These are phyloP conservation scores for Fusarium duplospermum DNA, from an alignment of 2,329 filamentous ascomycete genomes.

Conservation along the genomic window DNA sequence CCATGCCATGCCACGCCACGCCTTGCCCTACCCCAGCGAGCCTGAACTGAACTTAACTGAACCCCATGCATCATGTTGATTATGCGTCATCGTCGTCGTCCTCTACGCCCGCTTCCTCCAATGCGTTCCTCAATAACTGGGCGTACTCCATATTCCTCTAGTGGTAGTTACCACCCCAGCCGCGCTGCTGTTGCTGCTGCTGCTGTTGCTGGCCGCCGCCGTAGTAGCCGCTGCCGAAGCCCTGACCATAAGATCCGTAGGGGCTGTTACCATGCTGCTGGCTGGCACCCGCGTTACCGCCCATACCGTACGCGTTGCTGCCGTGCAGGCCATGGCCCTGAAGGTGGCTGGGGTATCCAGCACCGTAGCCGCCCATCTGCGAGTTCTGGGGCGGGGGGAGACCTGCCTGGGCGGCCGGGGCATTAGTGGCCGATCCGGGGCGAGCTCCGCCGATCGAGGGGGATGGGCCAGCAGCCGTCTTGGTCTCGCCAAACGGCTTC, in stretches of 20 bases:
- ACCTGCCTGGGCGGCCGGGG: constrained; percentile 61
- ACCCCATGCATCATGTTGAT: constrained; percentile 47
- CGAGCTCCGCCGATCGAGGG: constrained; percentile 67
- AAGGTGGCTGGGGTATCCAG: constrained; percentile 66
- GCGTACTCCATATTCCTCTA: constrained; percentile 46
- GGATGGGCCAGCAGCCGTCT: constrained; percentile 65
- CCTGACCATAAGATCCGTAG: constrained; percentile 65
- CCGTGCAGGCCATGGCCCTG: constrained; percentile 66
- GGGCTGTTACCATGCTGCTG: constrained; percentile 66
- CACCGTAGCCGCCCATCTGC: constrained; percentile 66
- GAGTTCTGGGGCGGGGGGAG: constrained; percentile 68
- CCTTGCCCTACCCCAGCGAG: constrained; percentile 1
- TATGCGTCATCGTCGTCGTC: constrained; percentile 45
- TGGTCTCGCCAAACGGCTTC: constrained; percentile 69
- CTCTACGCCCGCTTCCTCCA: constrained; percentile 40
- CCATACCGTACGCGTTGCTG: constrained; percentile 66
- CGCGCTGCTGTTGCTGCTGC: constrained; percentile 58
- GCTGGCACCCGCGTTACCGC: constrained; percentile 61
- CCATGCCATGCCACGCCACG: neutral
- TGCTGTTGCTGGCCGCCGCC: constrained; percentile 53
- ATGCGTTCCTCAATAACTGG: constrained; percentile 29
- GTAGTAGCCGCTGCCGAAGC: constrained; percentile 61
- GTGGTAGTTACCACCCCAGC: constrained; percentile 72
- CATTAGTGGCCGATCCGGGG: constrained; percentile 68
- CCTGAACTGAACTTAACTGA: constrained; percentile 8